Conservation (phyloP, 768 basidiomycete genomes). For the Lentinus tigrinus region DNA sequence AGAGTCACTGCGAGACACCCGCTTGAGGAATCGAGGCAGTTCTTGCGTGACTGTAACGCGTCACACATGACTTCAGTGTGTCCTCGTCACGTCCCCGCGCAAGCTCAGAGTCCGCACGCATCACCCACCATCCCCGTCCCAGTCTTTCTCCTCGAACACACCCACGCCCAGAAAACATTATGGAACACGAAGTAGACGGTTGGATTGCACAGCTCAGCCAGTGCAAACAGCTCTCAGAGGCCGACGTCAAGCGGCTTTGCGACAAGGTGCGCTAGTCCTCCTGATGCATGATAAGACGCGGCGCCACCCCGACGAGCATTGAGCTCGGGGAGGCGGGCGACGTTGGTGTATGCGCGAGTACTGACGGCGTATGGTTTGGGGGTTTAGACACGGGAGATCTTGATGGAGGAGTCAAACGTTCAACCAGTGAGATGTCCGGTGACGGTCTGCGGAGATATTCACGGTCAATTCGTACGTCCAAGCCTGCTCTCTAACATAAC, state of each 20-base stretch:
- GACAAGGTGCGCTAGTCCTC: constrained; percentile 78
- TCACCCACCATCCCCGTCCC: constrained; percentile 22
- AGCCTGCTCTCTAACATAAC: constrained; percentile 21
- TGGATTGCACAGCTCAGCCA: constrained; percentile 97
- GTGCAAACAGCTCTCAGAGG: constrained; percentile 95
- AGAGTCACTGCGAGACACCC: background rate
- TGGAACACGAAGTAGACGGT: constrained; percentile 81
- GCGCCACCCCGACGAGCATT: constrained; percentile 17
- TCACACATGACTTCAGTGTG: constrained; percentile 16
- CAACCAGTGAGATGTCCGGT: constrained; percentile 98
- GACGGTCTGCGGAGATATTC: constrained; percentile 99
- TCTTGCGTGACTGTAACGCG: constrained; percentile 12
- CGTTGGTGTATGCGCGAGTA: constrained; percentile 5
- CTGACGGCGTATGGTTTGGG: constrained; percentile 8
- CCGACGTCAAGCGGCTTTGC: constrained; percentile 95
- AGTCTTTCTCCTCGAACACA: constrained; percentile 7
- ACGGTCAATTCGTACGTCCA: constrained; percentile 95
- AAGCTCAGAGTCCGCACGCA: constrained; percentile 19
- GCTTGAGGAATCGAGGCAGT: constrained; percentile 9
- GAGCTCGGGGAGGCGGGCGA: constrained; percentile 2
- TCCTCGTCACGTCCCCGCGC: constrained; percentile 5
- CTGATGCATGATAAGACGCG: constrained; percentile 29
- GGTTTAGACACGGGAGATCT: constrained; percentile 88
- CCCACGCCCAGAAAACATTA: constrained; percentile 22
- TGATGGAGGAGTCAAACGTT: constrained; percentile 99